A percentile compares a stretch with the other conserved stretches of the same genome.
Conservation (phyloP, 805 yeast species). For the Sugiyamaella smithiae region DNA sequence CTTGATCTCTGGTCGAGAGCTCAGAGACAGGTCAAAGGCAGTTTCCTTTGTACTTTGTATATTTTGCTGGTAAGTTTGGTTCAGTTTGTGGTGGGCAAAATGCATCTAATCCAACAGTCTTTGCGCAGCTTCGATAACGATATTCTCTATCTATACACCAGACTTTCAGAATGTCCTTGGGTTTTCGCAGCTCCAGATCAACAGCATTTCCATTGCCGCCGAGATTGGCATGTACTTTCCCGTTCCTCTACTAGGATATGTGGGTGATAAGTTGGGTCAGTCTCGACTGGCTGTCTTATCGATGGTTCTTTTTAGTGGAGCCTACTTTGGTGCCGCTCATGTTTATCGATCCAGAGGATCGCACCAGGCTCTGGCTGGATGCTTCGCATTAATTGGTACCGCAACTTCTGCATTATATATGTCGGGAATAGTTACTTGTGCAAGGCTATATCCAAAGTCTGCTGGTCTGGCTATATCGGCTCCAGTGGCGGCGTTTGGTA, state of each 20-base stretch:
- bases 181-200: slow-evolving; percentile 64
- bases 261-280: slow-evolving; percentile 86
- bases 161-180: slow-evolving; percentile 58
- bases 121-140: slow-evolving; percentile 75
- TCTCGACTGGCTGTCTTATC: slow-evolving; percentile 64
- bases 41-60: slow-evolving; percentile 14
- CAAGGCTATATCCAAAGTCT: slow-evolving; percentile 72
- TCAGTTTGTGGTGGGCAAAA: background rate
- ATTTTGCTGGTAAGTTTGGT: slow-evolving; percentile 16
- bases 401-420: slow-evolving; percentile 40
- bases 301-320: slow-evolving; percentile 60
- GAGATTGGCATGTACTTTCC: slow-evolving; percentile 82
- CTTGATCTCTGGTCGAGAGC: background rate
- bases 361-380: slow-evolving; percentile 16
- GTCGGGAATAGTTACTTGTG: slow-evolving; percentile 58
- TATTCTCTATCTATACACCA: slow-evolving; percentile 77
- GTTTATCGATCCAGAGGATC: slow-evolving; percentile 30
- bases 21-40: slow-evolving; percentile 4
- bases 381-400: slow-evolving; percentile 37
- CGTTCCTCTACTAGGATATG: slow-evolving; percentile 75
- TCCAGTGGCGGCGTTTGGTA: slow-evolving; percentile 86
- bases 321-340: slow-evolving; percentile 53
- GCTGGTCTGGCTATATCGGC: slow-evolving; percentile 81
- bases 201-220: slow-evolving; percentile 61
- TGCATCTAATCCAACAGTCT: slow-evolving; percentile 47